These are phyloP conservation scores for Podaxis mareebaensis DNA, from an alignment of 768 basidiomycete genomes.

Conservation along the genomic window DNA sequence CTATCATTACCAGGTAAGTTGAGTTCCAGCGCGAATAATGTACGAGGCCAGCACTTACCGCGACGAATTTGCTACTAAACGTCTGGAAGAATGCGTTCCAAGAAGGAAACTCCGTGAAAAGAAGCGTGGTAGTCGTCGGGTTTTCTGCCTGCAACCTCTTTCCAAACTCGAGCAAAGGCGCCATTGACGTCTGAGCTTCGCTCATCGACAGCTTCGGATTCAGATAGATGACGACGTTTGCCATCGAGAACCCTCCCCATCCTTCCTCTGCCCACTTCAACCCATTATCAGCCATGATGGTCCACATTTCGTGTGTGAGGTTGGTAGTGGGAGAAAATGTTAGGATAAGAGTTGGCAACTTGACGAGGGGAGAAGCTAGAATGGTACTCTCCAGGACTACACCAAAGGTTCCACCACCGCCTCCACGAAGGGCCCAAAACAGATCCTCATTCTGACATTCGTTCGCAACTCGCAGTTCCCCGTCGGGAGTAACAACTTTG, in stretches of 20 bases:
- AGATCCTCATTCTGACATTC: conserved; percentile 43
- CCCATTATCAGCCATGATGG: conserved; percentile 37
- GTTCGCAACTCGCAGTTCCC: conserved; percentile 39
- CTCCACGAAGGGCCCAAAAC: conserved; percentile 47
- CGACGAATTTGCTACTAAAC: conserved; percentile 37
- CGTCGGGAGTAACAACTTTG: conserved; percentile 44
- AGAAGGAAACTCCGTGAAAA: conserved; percentile 41
- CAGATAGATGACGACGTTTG: conserved; percentile 40
- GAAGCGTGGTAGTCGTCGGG: conserved; percentile 25
- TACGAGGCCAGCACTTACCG: conserved; percentile 28
- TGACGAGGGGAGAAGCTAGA: conserved; percentile 37
- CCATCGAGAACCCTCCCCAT: conserved; percentile 47
- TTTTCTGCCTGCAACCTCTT: conserved; percentile 25
- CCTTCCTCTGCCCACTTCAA: conserved; percentile 45
- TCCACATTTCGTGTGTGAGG: conserved; percentile 34
- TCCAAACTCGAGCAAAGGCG: conserved; percentile 39
- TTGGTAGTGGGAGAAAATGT: conserved; percentile 27
- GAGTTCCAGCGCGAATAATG: background rate
- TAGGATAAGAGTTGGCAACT: conserved; percentile 37
- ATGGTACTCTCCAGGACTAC: conserved; percentile 37
- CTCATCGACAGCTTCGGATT: conserved; percentile 40
- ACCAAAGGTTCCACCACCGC: conserved; percentile 42
- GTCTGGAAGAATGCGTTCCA: conserved; percentile 41
- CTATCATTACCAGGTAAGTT: conserved; percentile 22
- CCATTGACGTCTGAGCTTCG: conserved; percentile 41